phyloP scores from a whole-genome alignment of 1,139 yeast species.

The Candida labiduridarum region DNA sequence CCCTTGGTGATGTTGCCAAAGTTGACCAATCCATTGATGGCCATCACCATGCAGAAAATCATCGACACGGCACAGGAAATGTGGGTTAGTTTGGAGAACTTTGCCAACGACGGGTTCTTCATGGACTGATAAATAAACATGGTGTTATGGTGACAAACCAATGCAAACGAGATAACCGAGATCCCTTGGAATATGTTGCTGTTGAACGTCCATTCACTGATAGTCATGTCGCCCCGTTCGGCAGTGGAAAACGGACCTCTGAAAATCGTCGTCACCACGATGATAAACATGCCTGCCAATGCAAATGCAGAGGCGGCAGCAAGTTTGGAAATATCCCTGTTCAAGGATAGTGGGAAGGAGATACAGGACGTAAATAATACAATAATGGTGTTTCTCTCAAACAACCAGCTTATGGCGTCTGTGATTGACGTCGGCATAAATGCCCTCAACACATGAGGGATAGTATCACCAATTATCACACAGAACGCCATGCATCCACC shows the following conservation, averaged over 20 bases:
- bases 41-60: constrained; percentile 78
- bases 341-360: constrained; percentile 81
- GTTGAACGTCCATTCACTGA: constrained; percentile 57
- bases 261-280: constrained; percentile 70
- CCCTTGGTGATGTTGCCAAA: constrained; percentile 85
- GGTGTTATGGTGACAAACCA: constrained; percentile 95
- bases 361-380: constrained; percentile 68
- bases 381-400: constrained; percentile 70
- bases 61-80: constrained; percentile 81
- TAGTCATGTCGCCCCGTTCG: constrained; percentile 49
- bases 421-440: constrained; percentile 58
- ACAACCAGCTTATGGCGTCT: constrained; percentile 45
- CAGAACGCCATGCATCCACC: constrained; percentile 96
- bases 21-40: constrained; percentile 73
- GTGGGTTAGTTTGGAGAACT: constrained; percentile 80
- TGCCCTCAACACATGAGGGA: constrained; percentile 83
- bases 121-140: constrained; percentile 85
- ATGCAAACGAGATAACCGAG: constrained; percentile 87
- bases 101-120: constrained; percentile 69
- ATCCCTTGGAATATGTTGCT: constrained; percentile 81
- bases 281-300: constrained; percentile 76
- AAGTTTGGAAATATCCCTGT: constrained; percentile 78
- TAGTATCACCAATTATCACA: constrained; percentile 91
- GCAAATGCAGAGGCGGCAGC: constrained; percentile 92
- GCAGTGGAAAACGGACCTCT: constrained; percentile 68